These are phyloP conservation scores for Candida xyloterini DNA, from an alignment of 805 yeast genomes.

Conservation along the genomic window DNA sequence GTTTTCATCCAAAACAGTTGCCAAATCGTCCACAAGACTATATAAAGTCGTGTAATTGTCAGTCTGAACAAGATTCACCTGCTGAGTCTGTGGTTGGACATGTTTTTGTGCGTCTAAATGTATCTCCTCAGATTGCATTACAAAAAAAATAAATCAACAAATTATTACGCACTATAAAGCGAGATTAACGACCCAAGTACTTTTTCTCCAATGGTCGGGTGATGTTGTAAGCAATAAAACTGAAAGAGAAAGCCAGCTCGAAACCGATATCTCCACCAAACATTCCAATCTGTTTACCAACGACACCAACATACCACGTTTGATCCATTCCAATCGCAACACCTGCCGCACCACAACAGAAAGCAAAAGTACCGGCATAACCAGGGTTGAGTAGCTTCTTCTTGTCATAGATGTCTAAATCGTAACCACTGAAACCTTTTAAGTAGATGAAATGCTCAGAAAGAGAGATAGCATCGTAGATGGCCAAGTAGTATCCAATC, in stretches of 20 bases:
- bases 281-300: conserved; percentile 59
- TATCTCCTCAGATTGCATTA: conserved; percentile 2
- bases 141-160: background rate
- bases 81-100: conserved; percentile 3
- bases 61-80: conserved; percentile 14
- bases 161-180: conserved; percentile 4
- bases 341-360: conserved; percentile 83
- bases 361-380: conserved; percentile 70
- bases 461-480: conserved; percentile 71
- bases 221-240: conserved; percentile 58
- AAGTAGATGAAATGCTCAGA: conserved; percentile 83
- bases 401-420: conserved; percentile 59
- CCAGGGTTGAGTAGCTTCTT: conserved; percentile 67
- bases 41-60: conserved; percentile 22
- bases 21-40: conserved; percentile 24
- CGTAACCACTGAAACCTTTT: conserved; percentile 58
- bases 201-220: conserved; percentile 66
- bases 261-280: conserved; percentile 86
- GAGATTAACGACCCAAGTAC: conserved; percentile 47
- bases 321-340: conserved; percentile 86
- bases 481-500: conserved; percentile 87
- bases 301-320: conserved; percentile 75
- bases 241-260: conserved; percentile 66
- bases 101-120: background rate
- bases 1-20: conserved; percentile 19